Percentiles rank a stretch among this genome's conserved stretches.
These are phyloP conservation scores for Trichoderma asperellum DNA, from an alignment of 2,329 filamentous ascomycete species.

Conservation along the genomic window DNA sequence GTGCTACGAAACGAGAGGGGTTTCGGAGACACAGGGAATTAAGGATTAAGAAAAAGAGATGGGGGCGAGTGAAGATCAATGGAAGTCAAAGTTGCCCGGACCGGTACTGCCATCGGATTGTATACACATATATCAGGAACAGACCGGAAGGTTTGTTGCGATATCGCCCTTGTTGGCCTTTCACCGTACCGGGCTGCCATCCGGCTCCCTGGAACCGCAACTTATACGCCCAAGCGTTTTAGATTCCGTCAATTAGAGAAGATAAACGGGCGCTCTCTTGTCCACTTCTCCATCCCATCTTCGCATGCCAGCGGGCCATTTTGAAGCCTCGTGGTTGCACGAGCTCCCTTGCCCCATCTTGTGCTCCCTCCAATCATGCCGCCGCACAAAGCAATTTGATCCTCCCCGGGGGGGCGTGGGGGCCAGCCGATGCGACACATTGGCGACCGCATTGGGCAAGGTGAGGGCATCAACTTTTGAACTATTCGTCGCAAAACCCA, in stretches of 20 bases:
- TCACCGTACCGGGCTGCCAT: not conserved
- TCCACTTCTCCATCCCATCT: constrained; percentile 20
- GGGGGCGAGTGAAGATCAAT: not conserved
- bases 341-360: not conserved
- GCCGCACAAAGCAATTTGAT: constrained; percentile 13
- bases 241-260: not conserved
- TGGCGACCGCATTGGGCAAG: constrained; percentile 20
- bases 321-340: constrained; percentile 14
- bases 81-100: not conserved
- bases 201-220: not conserved
- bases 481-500: not conserved
- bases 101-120: not conserved
- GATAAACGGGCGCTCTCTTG: constrained; percentile 14
- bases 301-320: not conserved
- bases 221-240: not conserved
- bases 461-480: constrained; percentile 13
- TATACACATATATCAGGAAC: not conserved
- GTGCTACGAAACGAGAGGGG: not conserved
- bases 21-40: not conserved
- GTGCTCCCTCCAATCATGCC: constrained; percentile 2
- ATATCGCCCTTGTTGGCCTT: not conserved
- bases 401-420: constrained; percentile 16
- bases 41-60: not conserved
- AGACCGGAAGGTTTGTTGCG: not conserved
- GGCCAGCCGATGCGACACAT: constrained; percentile 25